Evolutionary conservation across 495 filamentous ascomycete genomes (phyloP).

Genomic region (Neurospora sublineolata): DNA sequence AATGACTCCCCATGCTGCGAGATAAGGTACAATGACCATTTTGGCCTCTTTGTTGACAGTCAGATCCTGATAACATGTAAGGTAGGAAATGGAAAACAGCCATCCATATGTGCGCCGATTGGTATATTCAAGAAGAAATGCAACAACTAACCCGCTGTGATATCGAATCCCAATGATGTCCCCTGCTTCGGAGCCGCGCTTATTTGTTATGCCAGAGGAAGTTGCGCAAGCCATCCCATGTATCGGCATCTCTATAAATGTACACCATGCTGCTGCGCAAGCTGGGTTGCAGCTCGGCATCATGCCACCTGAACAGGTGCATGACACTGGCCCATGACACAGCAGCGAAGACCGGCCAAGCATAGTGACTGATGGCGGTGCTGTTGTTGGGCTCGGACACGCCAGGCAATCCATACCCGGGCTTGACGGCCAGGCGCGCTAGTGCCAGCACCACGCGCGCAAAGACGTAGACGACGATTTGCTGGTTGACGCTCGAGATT

Average conservation of each 20-base stretch:
- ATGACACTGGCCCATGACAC: slow-evolving; percentile 86
- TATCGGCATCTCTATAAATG: slow-evolving; percentile 76
- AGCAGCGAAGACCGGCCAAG: slow-evolving; percentile 85
- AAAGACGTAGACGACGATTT: slow-evolving; percentile 98
- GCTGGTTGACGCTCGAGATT: slow-evolving; percentile 77
- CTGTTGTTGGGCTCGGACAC: slow-evolving; percentile 27
- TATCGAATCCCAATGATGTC: not conserved
- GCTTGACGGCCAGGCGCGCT: slow-evolving; percentile 70
- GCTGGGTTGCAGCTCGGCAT: slow-evolving; percentile 78
- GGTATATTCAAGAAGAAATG: not conserved
- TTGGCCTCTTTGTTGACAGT: not conserved
- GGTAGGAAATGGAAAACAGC: not conserved
- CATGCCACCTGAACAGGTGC: slow-evolving; percentile 88
- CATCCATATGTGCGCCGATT: not conserved
- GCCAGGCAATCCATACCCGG: slow-evolving; percentile 35
- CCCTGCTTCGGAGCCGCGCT: not conserved
- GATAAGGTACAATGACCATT: not conserved
- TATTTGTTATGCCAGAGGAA: slow-evolving; percentile 79
- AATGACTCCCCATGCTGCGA: not conserved
- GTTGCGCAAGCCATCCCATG: slow-evolving; percentile 72
- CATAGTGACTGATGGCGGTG: slow-evolving; percentile 48
- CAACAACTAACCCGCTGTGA: not conserved
- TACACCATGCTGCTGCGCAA: slow-evolving; percentile 95
- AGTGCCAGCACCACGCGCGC: slow-evolving; percentile 76
- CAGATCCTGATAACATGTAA: not conserved